phyloP scores from a whole-genome alignment of 495 filamentous ascomycete species.

The Neurospora sp. region DNA sequence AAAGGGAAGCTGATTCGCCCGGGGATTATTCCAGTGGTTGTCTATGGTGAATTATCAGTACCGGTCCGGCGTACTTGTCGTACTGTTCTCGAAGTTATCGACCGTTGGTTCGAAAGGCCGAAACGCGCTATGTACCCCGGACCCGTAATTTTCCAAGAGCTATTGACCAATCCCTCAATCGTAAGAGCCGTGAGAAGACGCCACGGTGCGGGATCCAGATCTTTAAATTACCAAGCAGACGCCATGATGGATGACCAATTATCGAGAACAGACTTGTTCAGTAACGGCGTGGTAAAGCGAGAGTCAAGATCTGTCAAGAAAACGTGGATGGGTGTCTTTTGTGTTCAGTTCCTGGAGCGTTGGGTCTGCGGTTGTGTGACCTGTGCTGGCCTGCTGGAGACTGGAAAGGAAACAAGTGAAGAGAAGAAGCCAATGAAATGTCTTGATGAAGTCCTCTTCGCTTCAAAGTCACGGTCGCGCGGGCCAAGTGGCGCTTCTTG shows the following conservation, averaged over 20 bases:
- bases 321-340: not conserved
- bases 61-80: not conserved
- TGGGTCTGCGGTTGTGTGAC: not conserved
- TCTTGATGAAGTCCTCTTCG: not conserved
- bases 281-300: not conserved
- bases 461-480: not conserved
- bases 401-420: not conserved
- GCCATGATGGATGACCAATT: not conserved
- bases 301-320: not conserved
- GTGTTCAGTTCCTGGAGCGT: not conserved
- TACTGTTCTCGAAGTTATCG: not conserved
- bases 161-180: not conserved
- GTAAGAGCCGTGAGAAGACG: not conserved
- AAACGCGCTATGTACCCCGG: not conserved
- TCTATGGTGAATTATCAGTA: not conserved
- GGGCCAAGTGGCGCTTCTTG: slow-evolving; percentile 17
- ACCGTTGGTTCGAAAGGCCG: not conserved
- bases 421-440: not conserved
- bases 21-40: not conserved
- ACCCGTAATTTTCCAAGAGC: not conserved
- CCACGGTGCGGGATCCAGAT: not conserved
- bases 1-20: not conserved
- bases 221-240: not conserved
- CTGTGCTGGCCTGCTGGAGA: not conserved
- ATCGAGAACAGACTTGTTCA: not conserved